Percentiles rank a stretch among this genome's conserved stretches.
Conservation (phyloP, 139 green algal species). For the Zygnema circumcarinatum region DNA sequence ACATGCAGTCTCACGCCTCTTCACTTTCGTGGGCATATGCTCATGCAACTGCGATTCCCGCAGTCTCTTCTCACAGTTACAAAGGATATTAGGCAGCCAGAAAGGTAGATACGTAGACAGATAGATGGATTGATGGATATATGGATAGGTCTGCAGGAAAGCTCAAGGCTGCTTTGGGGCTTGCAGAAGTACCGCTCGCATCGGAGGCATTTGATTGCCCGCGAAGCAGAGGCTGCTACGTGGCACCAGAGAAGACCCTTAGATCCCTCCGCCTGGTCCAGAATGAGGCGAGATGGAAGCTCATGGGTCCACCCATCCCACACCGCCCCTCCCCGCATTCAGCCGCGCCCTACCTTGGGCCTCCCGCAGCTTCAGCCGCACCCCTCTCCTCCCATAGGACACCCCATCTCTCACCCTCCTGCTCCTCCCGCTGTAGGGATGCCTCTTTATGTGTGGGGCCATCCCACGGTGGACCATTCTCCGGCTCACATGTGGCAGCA, state of each 20-base stretch:
- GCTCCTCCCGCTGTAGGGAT: neutral
- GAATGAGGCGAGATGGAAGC: constrained; percentile 38
- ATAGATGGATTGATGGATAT: too few species aligned
- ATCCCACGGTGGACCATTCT: constrained; percentile 30
- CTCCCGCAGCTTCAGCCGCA: constrained; percentile 13
- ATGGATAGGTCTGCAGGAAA: too few species aligned
- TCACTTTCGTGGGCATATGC: neutral
- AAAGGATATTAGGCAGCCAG: too few species aligned
- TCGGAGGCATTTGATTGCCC: constrained; percentile 34
- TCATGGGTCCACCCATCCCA: constrained; percentile 40
- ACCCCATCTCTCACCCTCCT: neutral
- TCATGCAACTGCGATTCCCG: neutral
- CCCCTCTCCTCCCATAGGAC: constrained; percentile 2
- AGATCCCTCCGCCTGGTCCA: constrained; percentile 21
- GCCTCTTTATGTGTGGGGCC: constrained; percentile 34
- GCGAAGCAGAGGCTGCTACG: constrained; percentile 49
- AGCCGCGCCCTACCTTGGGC: constrained; percentile 24
- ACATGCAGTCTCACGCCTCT: neutral
- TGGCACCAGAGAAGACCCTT: constrained; percentile 39
- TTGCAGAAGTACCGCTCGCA: constrained; percentile 67
- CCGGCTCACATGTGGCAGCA: constrained; percentile 38
- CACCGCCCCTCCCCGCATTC: constrained; percentile 32
- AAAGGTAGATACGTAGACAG: too few species aligned
- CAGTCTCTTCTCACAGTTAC: neutral
- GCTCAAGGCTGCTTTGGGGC: too few species aligned